These are phyloP conservation scores for Pseudomonodictys pantanalensis DNA, from an alignment of 495 filamentous ascomycete genomes.

Conservation along the genomic window DNA sequence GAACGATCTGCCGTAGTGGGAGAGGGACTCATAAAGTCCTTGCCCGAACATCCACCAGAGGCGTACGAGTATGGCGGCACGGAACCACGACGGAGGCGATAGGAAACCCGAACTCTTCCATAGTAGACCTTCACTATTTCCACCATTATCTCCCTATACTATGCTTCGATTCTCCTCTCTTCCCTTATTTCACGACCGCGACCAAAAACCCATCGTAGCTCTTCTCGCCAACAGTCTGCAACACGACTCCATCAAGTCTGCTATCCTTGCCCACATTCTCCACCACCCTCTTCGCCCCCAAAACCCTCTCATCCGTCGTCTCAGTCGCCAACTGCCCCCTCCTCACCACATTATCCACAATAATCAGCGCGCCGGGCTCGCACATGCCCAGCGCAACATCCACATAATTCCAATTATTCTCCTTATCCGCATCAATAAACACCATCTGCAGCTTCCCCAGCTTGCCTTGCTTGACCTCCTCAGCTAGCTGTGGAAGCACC, in stretches of 20 bases:
- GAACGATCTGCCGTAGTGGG: no score
- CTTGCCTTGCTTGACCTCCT: slow-evolving; percentile 38
- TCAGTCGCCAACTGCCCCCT: slow-evolving; percentile 35
- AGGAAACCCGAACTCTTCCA: not conserved
- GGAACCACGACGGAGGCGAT: no score
- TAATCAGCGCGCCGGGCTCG: slow-evolving; percentile 28
- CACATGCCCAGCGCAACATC: slow-evolving; percentile 32
- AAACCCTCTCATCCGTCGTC: slow-evolving; percentile 24
- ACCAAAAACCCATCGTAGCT: slow-evolving; percentile 52
- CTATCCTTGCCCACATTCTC: slow-evolving; percentile 48
- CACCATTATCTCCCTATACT: not conserved
- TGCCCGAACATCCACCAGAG: no score
- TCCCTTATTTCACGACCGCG: slow-evolving; percentile 32
- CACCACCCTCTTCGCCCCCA: slow-evolving; percentile 39
- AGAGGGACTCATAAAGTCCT: no score
- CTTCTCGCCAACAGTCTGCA: slow-evolving; percentile 55
- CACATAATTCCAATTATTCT: slow-evolving; percentile 42
- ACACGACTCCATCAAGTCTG: slow-evolving; percentile 48
- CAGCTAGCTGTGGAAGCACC: slow-evolving; percentile 35
- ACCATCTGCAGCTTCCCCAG: slow-evolving; percentile 35
- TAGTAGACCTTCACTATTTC: not conserved
- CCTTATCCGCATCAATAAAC: slow-evolving; percentile 45
- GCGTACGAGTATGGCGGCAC: no score
- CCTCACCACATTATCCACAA: slow-evolving; percentile 44
- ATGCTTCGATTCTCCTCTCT: not conserved